phyloP scores from a whole-genome alignment of 2,329 filamentous ascomycete genomes.

The Diatrype stigma region DNA sequence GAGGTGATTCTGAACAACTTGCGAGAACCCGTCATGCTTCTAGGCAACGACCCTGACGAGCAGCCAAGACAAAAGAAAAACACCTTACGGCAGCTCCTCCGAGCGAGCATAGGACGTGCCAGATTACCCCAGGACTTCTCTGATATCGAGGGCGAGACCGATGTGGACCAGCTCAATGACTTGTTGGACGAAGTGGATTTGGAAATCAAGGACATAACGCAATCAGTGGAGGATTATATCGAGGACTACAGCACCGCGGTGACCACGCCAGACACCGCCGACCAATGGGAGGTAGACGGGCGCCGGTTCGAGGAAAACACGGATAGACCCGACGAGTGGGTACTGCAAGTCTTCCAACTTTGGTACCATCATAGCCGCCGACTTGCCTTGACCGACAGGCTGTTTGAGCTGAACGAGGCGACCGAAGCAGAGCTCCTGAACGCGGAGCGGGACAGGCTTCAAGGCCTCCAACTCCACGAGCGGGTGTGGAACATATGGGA shows the following conservation, averaged over 20 bases:
- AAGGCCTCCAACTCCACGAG: neutral
- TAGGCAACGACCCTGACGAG: neutral
- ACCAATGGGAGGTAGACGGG: neutral
- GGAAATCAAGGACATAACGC: neutral
- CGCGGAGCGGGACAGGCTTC: neutral
- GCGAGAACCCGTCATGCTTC: neutral
- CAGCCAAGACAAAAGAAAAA: neutral
- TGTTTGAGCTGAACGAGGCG: neutral
- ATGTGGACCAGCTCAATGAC: neutral
- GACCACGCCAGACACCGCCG: too few species aligned
- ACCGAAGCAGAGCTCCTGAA: neutral
- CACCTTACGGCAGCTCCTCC: neutral
- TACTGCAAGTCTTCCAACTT: neutral
- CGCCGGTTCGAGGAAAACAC: neutral
- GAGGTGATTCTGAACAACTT: neutral
- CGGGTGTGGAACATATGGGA: neutral
- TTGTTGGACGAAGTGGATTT: neutral
- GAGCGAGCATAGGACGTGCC: neutral
- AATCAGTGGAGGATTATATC: neutral
- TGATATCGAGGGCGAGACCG: neutral
- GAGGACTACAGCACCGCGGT: neutral
- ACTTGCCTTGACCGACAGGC: neutral
- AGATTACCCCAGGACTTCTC: neutral
- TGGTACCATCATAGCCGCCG: neutral
- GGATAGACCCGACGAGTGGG: neutral